Evolutionary conservation across 352 stramenopile species (phyloP).

Genomic region (Phytophthora brassicae): DNA sequence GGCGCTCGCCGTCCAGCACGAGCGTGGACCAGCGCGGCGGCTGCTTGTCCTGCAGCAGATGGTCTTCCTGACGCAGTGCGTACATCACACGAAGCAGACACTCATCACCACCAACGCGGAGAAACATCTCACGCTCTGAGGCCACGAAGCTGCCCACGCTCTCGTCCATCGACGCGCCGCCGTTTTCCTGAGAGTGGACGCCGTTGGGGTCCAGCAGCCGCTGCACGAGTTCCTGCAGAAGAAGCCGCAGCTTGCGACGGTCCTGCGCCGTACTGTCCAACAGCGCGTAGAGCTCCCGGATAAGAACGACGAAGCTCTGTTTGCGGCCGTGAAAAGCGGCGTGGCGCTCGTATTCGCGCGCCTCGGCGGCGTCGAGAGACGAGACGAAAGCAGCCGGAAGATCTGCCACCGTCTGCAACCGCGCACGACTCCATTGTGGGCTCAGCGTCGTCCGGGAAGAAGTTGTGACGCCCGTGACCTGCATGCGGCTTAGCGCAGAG

Average conservation of each 20-base stretch:
- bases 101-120: constrained; percentile 73
- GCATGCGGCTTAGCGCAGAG: constrained; percentile 56
- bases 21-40: constrained; percentile 32
- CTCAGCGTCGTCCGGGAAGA: constrained; percentile 11
- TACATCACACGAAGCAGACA: constrained; percentile 75
- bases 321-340: constrained; percentile 50
- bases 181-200: constrained; percentile 36
- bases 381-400: constrained; percentile 49
- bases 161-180: constrained; percentile 15
- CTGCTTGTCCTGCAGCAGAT: constrained; percentile 18
- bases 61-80: constrained; percentile 59
- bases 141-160: constrained; percentile 38
- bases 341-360: constrained; percentile 46
- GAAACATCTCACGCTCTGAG: constrained; percentile 65
- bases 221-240: constrained; percentile 77
- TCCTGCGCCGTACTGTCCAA: constrained; percentile 46
- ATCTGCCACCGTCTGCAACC: constrained; percentile 61
- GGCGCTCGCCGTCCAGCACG: constrained; percentile 35
- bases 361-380: constrained; percentile 47
- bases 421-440: constrained; percentile 42
- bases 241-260: constrained; percentile 54
- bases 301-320: constrained; percentile 48
- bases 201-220: constrained; percentile 68
- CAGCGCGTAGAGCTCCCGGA: constrained; percentile 74
- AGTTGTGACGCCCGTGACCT: constrained; percentile 50